A percentile compares a stretch with the other conserved stretches of the same genome.
These are phyloP conservation scores for Tylopilus intermedius DNA, from an alignment of 768 basidiomycete genomes.

Conservation along the genomic window DNA sequence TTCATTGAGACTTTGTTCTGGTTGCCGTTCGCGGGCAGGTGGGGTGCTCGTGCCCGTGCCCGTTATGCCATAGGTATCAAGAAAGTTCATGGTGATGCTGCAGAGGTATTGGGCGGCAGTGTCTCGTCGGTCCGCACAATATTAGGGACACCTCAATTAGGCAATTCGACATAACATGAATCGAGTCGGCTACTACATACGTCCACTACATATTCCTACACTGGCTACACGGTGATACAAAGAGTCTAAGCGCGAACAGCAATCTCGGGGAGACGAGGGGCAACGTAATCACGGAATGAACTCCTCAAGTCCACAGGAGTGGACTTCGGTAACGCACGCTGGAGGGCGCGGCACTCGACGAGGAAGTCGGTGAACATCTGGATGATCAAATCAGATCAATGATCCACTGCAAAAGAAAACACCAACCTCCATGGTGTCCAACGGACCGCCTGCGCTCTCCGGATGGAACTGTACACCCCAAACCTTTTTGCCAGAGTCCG, in stretches of 20 bases:
- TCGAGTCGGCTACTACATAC: background rate
- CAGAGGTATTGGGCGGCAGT: background rate
- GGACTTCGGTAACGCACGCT: conserved; percentile 30
- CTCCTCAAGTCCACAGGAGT: conserved; percentile 13
- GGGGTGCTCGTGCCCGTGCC: conserved; percentile 43
- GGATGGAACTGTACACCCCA: conserved; percentile 99
- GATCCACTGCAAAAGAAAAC: background rate
- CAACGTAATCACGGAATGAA: conserved; percentile 18
- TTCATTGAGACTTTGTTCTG: conserved; percentile 66
- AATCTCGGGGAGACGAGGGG: conserved; percentile 18
- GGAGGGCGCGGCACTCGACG: conserved; percentile 65
- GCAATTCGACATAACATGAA: conserved; percentile 3
- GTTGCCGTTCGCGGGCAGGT: conserved; percentile 34
- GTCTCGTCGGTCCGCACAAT: background rate
- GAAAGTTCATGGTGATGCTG: conserved; percentile 56
- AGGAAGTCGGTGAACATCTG: conserved; percentile 96
- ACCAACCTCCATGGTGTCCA: conserved; percentile 93
- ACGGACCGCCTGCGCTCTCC: conserved; percentile 95
- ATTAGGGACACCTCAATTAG: conserved; percentile 7
- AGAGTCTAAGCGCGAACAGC: conserved; percentile 28
- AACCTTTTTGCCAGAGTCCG: conserved; percentile 80
- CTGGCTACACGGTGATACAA: background rate
- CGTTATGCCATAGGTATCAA: conserved; percentile 62
- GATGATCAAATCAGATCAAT: conserved; percentile 1
- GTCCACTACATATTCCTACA: conserved; percentile 15